phyloP scores from a whole-genome alignment of 208 protist genomes.

The Leishmania braziliensis region DNA sequence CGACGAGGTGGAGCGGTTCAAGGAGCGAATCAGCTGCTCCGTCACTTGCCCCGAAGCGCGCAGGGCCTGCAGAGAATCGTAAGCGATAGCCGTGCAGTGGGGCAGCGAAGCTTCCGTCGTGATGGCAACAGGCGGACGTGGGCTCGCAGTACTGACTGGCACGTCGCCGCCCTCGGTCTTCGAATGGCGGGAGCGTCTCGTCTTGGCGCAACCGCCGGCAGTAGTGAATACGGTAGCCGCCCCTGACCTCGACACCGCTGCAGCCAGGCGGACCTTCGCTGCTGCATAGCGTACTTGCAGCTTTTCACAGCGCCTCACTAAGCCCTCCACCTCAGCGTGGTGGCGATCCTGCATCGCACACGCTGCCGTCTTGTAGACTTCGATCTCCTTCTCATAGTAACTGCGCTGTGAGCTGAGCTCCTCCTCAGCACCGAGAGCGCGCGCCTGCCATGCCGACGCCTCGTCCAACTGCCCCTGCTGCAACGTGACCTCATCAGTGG shows the following conservation, averaged over 20 bases:
- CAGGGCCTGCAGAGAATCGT: constrained; percentile 27
- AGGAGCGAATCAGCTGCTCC: constrained; percentile 20
- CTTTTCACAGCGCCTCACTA: constrained; percentile 32
- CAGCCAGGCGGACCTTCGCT: constrained; percentile 39
- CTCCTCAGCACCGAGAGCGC: constrained; percentile 30
- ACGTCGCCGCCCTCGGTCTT: background rate
- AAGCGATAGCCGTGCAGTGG: background rate
- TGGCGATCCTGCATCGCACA: constrained; percentile 40
- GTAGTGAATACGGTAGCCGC: background rate
- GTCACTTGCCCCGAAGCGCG: constrained; percentile 19
- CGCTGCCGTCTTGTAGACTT: constrained; percentile 46
- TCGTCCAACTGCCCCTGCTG: constrained; percentile 18
- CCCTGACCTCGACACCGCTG: constrained; percentile 22
- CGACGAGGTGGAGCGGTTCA: constrained; percentile 14
- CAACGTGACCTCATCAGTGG: constrained; percentile 16
- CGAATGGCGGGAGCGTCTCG: background rate
- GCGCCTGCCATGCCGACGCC: constrained; percentile 29
- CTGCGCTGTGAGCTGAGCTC: constrained; percentile 38
- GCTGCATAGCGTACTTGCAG: constrained; percentile 39
- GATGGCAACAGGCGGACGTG: background rate
- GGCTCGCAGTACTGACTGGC: background rate
- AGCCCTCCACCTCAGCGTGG: constrained; percentile 34
- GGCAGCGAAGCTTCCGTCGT: background rate
- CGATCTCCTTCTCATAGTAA: constrained; percentile 47
- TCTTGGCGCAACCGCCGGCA: background rate